Percentiles rank a stretch among this genome's conserved stretches.
phyloP scores from a whole-genome alignment of 2,329 filamentous ascomycete species.

The Alternaria alternata region DNA sequence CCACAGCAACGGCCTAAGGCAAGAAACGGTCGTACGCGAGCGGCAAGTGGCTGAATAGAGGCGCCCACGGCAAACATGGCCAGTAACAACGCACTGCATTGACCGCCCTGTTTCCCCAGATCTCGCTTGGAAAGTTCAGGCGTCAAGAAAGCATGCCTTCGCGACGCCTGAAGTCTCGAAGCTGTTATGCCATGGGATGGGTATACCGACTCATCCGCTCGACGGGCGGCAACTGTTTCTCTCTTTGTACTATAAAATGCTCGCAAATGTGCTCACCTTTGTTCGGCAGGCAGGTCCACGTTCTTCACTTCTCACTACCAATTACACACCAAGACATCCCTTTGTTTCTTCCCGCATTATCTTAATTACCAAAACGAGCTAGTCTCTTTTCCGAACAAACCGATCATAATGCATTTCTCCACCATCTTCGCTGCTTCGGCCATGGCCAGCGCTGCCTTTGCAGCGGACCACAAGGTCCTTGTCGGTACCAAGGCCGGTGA shows the following conservation, averaged over 20 bases:
- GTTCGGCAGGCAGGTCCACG: conserved; percentile 49
- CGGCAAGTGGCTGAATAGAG: conserved; percentile 37
- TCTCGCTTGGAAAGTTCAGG: conserved; percentile 22
- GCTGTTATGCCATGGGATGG: conserved; percentile 42
- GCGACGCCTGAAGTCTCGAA: conserved; percentile 48
- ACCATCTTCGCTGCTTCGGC: conserved; percentile 44
- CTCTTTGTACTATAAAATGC: conserved; percentile 44
- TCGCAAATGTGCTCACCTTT: conserved; percentile 44
- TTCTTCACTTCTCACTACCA: conserved; percentile 42
- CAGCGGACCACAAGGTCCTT: conserved; percentile 43
- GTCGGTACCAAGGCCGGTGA: conserved; percentile 40
- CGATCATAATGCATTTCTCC: conserved; percentile 52
- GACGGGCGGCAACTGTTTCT: conserved; percentile 36
- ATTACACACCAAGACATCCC: conserved; percentile 36
- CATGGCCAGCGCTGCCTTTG: conserved; percentile 41
- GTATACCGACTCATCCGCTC: conserved; percentile 34
- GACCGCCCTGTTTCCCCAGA: conserved; percentile 23
- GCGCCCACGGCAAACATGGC: conserved; percentile 28
- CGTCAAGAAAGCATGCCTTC: conserved; percentile 37
- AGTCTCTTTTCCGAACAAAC: conserved; percentile 37
- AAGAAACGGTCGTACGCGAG: conserved; percentile 20
- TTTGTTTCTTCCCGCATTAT: conserved; percentile 27
- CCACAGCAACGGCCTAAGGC: conserved; percentile 35
- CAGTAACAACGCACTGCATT: conserved; percentile 34
- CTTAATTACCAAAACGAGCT: conserved; percentile 41